Percentiles rank a stretch among this genome's conserved stretches.
Conservation (phyloP, 2,329 filamentous ascomycete species). For the Fusarium continuum region DNA sequence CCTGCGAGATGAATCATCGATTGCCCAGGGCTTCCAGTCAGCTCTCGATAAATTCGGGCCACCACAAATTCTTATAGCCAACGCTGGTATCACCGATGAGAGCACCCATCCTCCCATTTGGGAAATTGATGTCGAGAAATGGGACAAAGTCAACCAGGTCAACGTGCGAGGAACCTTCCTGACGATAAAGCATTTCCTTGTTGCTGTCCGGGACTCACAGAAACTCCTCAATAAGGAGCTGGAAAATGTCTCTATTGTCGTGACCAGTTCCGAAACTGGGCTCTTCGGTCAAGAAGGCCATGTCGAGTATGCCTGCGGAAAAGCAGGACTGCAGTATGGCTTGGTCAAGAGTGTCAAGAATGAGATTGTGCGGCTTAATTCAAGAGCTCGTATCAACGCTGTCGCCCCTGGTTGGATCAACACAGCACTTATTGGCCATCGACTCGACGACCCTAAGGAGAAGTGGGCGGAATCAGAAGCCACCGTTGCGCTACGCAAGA, state of each 20-base stretch:
- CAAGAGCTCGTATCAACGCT: background rate
- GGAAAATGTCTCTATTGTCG: background rate
- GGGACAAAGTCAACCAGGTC: background rate
- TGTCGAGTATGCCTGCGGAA: background rate
- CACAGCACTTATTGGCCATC: background rate
- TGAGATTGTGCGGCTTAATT: background rate
- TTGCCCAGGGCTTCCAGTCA: background rate
- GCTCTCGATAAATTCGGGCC: background rate
- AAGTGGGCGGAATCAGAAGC: slow-evolving; percentile 1
- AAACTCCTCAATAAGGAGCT: accelerated
- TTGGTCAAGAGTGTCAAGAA: background rate
- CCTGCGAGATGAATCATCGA: background rate
- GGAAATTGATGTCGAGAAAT: background rate
- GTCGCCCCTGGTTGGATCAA: background rate
- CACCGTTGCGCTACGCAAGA: background rate
- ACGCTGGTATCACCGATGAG: background rate
- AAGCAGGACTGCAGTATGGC: background rate
- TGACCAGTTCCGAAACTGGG: background rate
- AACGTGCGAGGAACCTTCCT: background rate
- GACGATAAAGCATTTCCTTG: background rate
- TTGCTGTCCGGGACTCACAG: accelerated
- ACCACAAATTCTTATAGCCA: background rate
- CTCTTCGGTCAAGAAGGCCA: background rate
- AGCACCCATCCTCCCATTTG: background rate
- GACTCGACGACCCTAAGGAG: background rate